Conservation (phyloP, 306 rosid species). For the Citrullus colocynthis region DNA sequence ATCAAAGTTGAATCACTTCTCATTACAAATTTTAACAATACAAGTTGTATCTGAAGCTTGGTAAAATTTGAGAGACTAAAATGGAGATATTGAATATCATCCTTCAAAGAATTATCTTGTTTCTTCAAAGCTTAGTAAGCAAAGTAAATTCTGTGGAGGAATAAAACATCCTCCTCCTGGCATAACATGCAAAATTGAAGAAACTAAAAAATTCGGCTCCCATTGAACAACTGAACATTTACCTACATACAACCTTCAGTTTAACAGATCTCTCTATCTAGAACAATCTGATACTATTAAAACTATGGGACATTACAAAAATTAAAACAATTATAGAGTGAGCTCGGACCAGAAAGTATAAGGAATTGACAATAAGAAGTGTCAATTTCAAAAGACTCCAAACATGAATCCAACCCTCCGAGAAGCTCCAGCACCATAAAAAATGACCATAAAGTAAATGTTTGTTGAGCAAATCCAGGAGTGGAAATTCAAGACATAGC, state of each 20-base stretch:
- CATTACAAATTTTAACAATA: neutral
- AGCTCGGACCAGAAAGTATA: neutral
- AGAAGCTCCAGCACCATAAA: slow-evolving; percentile 8
- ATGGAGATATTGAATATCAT: no score
- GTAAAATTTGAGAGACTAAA: neutral
- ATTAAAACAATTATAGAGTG: neutral
- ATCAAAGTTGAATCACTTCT: neutral
- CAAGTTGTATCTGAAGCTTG: neutral
- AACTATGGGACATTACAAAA: slow-evolving; percentile 9
- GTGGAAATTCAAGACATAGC: neutral
- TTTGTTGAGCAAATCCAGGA: slow-evolving; percentile 5
- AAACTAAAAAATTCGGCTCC: slow-evolving; percentile 1
- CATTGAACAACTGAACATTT: slow-evolving; percentile 8
- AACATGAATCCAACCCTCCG: slow-evolving; percentile 2
- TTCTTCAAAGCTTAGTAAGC: neutral
- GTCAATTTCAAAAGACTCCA: slow-evolving; percentile 3
- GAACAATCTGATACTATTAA: slow-evolving; percentile 6
- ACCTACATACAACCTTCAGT: slow-evolving; percentile 6
- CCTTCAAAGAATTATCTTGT: no score
- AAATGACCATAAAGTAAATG: slow-evolving; percentile 3
- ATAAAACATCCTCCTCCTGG: neutral
- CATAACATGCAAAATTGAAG: neutral
- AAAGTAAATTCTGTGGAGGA: neutral
- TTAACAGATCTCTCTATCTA: slow-evolving; percentile 5
- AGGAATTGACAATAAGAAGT: neutral